These are phyloP conservation scores for Sicyos edulis DNA, from an alignment of 306 rosid species.

Conservation along the genomic window DNA sequence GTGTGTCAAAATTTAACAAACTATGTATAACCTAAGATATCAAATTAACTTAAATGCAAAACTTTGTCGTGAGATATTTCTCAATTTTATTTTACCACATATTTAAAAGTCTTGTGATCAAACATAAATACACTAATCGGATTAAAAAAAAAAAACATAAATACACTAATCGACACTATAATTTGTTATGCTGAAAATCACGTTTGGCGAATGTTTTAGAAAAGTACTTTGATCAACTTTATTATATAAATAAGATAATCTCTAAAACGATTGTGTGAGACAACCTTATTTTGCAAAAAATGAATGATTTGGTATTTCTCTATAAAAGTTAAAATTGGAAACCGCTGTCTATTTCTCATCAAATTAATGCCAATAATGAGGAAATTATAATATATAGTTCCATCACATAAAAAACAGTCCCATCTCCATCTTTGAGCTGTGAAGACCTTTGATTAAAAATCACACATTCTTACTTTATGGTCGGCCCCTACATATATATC, in stretches of 20 bases:
- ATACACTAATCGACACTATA: too few relatives aligned
- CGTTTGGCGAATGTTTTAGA: too few relatives aligned
- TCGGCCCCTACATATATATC: neutral
- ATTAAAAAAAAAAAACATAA: too few relatives aligned
- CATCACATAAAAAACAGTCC: neutral
- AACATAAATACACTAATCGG: too few relatives aligned
- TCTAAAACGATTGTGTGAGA: neutral
- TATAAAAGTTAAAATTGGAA: neutral
- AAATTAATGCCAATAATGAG: neutral
- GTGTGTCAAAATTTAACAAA: neutral
- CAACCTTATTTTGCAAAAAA: neutral
- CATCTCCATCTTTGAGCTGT: constrained; percentile 13
- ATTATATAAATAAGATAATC: neutral
- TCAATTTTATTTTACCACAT: too few relatives aligned
- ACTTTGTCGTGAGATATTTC: too few relatives aligned
- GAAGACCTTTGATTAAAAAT: neutral
- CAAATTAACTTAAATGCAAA: neutral
- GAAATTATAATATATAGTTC: neutral
- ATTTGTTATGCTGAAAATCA: too few relatives aligned
- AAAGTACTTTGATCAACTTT: too few relatives aligned
- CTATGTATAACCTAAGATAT: neutral
- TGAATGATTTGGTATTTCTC: neutral
- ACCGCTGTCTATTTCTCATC: too few relatives aligned
- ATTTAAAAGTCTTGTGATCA: too few relatives aligned
- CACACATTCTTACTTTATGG: constrained; percentile 1